These are phyloP conservation scores for Limnomonas spitsbergensis DNA, from an alignment of 139 green algal genomes.

Conservation along the genomic window DNA sequence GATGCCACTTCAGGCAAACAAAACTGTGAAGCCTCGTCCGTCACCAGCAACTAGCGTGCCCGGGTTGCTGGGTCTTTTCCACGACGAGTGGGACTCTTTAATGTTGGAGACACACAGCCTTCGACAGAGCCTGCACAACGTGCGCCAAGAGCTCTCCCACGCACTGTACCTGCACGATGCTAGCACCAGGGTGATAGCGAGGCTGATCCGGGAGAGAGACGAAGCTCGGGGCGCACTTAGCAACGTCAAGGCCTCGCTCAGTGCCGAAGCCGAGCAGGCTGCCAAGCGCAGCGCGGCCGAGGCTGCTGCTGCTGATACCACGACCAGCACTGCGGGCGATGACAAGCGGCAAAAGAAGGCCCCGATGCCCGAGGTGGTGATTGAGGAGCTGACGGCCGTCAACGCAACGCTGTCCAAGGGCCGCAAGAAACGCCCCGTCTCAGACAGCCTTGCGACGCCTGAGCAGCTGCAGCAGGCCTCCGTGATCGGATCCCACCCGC, in stretches of 20 bases:
- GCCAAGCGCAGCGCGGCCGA: constrained; percentile 8
- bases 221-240: constrained; percentile 55
- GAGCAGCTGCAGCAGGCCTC: constrained; percentile 63
- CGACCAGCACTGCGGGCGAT: too few relatives aligned
- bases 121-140: constrained; percentile 67
- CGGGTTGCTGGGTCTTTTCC: constrained; percentile 86
- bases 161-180: constrained; percentile 97
- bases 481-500: constrained; percentile 61
- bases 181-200: constrained; percentile 81
- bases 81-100: constrained; percentile 94
- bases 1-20: constrained; percentile 67
- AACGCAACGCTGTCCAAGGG: constrained; percentile 55
- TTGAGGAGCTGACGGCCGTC: constrained; percentile 32
- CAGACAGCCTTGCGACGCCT: constrained; percentile 51
- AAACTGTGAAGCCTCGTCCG: constrained; percentile 79
- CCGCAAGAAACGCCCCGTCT: constrained; percentile 80
- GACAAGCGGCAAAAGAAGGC: constrained; percentile 30
- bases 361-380: constrained; percentile 37
- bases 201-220: constrained; percentile 78
- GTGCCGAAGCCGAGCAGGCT: not conserved
- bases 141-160: constrained; percentile 84
- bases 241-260: constrained; percentile 31
- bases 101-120: constrained; percentile 88
- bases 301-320: constrained; percentile 33
- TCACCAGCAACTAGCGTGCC: constrained; percentile 83